Base-by-base conservation (phyloP, 768 basidiomycete species). In the Strobilomyces echinocephalus region DNA sequence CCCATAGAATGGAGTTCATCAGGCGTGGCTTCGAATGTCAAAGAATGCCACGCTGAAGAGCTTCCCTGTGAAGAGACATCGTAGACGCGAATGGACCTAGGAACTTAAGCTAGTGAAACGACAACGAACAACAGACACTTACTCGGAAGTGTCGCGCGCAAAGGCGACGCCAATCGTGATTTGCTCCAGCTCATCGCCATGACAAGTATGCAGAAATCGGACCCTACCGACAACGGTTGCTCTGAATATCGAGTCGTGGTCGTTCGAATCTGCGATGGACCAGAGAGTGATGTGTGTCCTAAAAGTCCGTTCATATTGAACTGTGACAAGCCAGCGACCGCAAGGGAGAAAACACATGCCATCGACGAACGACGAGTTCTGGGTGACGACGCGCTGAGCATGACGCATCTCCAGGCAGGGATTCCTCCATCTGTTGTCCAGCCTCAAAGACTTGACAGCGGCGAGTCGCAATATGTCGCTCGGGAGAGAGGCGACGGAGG, bases 361-460 rank as follows among this genome's bases (percentile, higher is more conserved):
- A 28, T 72, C 69, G 40, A 79, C 73, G 18, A 76, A 71, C 31
- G 69, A 72, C 16, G 69, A 68, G 42, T 71, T 64, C 21, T 60
- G 58, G 6, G 60, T 39, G 49, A 66, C 63, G 47, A 83, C 70
- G 36, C 71, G 68, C 31, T 63, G 70, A 28, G 75, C 63, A 50
- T 67, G 59, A 41, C 66, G 69, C 47, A 80, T 69, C 24, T 58
- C 63, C 4, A 76, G 65, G 30, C 58, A 63, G 15, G 68, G 63
- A 38, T 69, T 65, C 39, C 67, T 63, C 82, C 82, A 84, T 53
- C 78, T 81, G 42, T 61, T 67, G 43, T 83, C 78, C 18, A 84
- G 68, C 31, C 70, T 75, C 52, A 83, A 63, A 10, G 80, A 76
- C 33, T 66, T 69, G 16, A 78, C 72, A 4, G 72, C 71, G 36